Evolutionary conservation across 495 filamentous ascomycete genomes (phyloP).

Genomic region (Cercophora newfieldiana): DNA sequence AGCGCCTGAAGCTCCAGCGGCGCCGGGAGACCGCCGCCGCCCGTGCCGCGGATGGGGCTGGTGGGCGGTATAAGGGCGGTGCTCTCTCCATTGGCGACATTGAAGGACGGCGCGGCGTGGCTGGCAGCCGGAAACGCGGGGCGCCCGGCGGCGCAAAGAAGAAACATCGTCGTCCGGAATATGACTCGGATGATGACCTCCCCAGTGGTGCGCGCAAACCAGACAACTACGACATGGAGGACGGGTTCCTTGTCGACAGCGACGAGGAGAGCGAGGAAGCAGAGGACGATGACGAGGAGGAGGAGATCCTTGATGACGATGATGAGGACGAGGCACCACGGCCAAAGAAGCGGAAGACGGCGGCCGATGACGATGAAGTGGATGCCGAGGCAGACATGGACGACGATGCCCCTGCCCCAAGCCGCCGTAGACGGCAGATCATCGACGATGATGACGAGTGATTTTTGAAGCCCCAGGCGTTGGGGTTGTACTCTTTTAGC

Average conservation of each 20-base stretch:
- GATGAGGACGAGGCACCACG: conserved; percentile 50
- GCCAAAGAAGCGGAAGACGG: conserved; percentile 50
- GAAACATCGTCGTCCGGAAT: conserved; percentile 50
- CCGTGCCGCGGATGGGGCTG: conserved; percentile 57
- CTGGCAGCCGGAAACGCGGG: conserved; percentile 45
- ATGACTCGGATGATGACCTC: conserved; percentile 65
- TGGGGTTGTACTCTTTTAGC: not conserved
- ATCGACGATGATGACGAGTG: conserved; percentile 54
- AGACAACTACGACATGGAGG: conserved; percentile 83
- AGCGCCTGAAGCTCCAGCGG: conserved; percentile 65
- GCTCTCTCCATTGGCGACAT: conserved; percentile 73
- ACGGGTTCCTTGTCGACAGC: conserved; percentile 74
- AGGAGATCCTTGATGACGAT: conserved; percentile 48
- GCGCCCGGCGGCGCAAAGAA: conserved; percentile 41
- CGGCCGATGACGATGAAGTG: conserved; percentile 40
- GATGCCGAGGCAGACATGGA: conserved; percentile 35
- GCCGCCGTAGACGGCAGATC: conserved; percentile 42
- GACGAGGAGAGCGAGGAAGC: conserved; percentile 66
- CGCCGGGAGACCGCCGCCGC: conserved; percentile 67
- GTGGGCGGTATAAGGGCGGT: conserved; percentile 49
- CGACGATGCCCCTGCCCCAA: conserved; percentile 40
- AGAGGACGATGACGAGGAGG: conserved; percentile 63
- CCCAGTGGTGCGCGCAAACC: conserved; percentile 62
- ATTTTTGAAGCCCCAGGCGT: not conserved
- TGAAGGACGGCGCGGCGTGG: conserved; percentile 56